Percentiles rank a stretch among this genome's conserved stretches.
Conservation (phyloP, 768 basidiomycete genomes). For the Pleurotus tuoliensis region DNA sequence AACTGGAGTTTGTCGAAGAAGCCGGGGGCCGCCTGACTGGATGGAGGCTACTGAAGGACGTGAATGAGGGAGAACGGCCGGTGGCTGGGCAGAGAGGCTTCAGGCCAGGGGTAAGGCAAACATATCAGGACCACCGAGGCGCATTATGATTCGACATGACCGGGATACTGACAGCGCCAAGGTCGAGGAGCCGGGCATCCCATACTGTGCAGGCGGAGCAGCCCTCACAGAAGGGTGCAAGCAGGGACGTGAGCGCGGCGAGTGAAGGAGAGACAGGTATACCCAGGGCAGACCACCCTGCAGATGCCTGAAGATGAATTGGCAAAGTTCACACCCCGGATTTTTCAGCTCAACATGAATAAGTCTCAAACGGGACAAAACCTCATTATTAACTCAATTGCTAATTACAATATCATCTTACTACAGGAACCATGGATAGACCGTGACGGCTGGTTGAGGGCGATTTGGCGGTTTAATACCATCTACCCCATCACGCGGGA, state of each 20-base stretch:
- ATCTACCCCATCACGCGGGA: slow-evolving; percentile 22
- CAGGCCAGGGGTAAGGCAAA: background rate
- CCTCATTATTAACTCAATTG: slow-evolving; percentile 3
- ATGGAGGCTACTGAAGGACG: background rate
- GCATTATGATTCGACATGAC: background rate
- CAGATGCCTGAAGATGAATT: background rate
- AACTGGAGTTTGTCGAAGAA: background rate
- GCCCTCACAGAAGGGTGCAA: background rate
- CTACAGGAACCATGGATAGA: slow-evolving; percentile 30
- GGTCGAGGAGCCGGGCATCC: background rate
- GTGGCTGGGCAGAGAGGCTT: background rate
- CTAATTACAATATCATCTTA: slow-evolving; percentile 17
- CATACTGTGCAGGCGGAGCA: background rate
- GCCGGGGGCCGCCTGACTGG: background rate
- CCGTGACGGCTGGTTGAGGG: slow-evolving; percentile 8
- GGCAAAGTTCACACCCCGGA: background rate
- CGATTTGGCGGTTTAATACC: slow-evolving; percentile 9
- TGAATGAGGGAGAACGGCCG: background rate
- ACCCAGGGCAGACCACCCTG: no score
- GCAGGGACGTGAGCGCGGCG: no score
- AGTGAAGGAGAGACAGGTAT: no score
- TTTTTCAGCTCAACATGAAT: slow-evolving; percentile 23
- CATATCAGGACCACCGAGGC: no score
- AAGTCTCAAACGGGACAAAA: slow-evolving; percentile 15
- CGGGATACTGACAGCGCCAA: background rate